Evolutionary conservation across 1,284 basidiomycete genomes (phyloP).

Genomic region (Cryptococcus sp.): DNA sequence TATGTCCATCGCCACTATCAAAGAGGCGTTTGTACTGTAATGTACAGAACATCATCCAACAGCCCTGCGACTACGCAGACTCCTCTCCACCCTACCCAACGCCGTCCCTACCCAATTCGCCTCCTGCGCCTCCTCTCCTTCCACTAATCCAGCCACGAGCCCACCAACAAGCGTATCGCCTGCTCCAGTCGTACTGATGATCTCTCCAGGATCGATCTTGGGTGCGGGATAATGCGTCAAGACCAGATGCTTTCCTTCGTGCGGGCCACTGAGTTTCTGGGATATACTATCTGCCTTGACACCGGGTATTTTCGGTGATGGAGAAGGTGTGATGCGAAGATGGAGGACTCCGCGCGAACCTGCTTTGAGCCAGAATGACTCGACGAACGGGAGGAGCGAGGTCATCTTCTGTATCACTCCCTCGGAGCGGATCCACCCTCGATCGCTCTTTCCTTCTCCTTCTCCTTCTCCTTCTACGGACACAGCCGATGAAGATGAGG

Average conservation of each 20-base stretch:
- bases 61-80: slow-evolving; percentile 33
- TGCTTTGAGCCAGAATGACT: slow-evolving; percentile 78
- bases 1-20: too few relatives aligned
- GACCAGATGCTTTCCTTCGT: slow-evolving; percentile 46
- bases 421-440: slow-evolving; percentile 66
- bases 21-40: too few relatives aligned
- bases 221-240: slow-evolving; percentile 71
- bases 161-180: slow-evolving; percentile 86
- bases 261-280: slow-evolving; percentile 13
- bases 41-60: slow-evolving; percentile 26
- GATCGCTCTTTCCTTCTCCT: slow-evolving; percentile 3
- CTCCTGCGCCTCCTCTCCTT: slow-evolving; percentile 11
- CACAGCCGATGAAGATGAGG: too few relatives aligned
- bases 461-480: slow-evolving; percentile 37
- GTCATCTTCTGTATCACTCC: slow-evolving; percentile 78
- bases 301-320: not conserved
- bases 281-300: slow-evolving; percentile 3
- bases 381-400: slow-evolving; percentile 75
- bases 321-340: slow-evolving; percentile 26
- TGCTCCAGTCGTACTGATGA: slow-evolving; percentile 82
- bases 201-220: slow-evolving; percentile 52
- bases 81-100: slow-evolving; percentile 34
- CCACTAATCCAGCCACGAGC: slow-evolving; percentile 54
- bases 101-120: slow-evolving; percentile 34
- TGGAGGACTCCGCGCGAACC: slow-evolving; percentile 60